Evolutionary conservation across 139 green algal species (phyloP).

Genomic region (Asterochloris erici): DNA sequence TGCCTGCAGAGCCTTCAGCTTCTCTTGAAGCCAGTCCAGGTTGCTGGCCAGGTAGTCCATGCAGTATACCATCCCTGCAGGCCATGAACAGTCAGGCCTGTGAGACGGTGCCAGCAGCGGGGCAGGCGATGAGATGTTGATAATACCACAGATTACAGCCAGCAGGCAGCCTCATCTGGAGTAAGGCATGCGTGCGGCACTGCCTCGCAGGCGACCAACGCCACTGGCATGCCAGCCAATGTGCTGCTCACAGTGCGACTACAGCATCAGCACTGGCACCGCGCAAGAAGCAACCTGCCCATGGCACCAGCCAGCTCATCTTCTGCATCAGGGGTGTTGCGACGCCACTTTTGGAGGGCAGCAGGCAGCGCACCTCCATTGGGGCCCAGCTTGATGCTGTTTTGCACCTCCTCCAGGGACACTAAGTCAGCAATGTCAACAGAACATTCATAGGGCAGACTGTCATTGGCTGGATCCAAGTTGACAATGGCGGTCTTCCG

Average conservation of each 20-base stretch:
- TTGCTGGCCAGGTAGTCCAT: slow-evolving; percentile 80
- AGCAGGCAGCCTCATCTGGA: too few species aligned
- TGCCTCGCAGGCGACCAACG: too few species aligned
- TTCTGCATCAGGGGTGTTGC: neutral
- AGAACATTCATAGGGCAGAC: slow-evolving; percentile 63
- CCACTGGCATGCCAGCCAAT: neutral
- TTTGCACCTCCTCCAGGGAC: slow-evolving; percentile 53
- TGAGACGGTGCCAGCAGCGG: too few species aligned
- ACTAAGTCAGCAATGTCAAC: slow-evolving; percentile 75
- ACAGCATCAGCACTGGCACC: too few species aligned
- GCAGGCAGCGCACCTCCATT: slow-evolving; percentile 58
- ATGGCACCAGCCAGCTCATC: neutral
- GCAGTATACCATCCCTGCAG: slow-evolving; percentile 67
- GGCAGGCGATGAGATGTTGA: too few species aligned
- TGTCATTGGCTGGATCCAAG: slow-evolving; percentile 87
- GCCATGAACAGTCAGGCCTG: neutral
- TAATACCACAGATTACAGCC: too few species aligned
- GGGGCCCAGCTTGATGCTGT: slow-evolving; percentile 60
- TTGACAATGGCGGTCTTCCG: slow-evolving; percentile 69
- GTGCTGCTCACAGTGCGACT: neutral
- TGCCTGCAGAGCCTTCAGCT: slow-evolving; percentile 61
- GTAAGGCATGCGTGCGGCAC: too few species aligned
- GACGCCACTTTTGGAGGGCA: neutral
- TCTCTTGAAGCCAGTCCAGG: slow-evolving; percentile 81
- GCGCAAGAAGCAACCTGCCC: neutral